phyloP scores from a whole-genome alignment of 768 basidiomycete species.

The Amanita rimosa region DNA sequence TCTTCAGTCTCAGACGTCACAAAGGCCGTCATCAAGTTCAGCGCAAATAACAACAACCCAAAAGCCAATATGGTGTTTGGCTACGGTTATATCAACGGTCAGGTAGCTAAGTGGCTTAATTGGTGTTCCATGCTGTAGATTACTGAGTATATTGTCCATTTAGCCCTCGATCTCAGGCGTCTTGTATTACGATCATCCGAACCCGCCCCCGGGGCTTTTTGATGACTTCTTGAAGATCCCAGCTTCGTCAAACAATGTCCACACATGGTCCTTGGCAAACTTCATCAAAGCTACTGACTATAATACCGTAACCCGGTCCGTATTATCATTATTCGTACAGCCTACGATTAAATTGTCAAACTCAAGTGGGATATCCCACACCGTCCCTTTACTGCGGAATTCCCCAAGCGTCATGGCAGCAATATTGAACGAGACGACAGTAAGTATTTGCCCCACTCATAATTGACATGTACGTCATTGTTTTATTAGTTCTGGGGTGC shows the following conservation, averaged over 20 bases:
- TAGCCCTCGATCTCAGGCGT: conserved; percentile 13
- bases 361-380: conserved; percentile 18
- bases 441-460: conserved; percentile 10
- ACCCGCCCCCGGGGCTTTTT: conserved; percentile 30
- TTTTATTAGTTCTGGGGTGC: neutral
- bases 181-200: conserved; percentile 44
- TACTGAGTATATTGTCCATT: conserved; percentile 1
- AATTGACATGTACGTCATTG: neutral
- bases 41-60: conserved; percentile 31
- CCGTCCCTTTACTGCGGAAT: conserved; percentile 22
- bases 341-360: conserved; percentile 5
- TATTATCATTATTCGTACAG: conserved; percentile 7
- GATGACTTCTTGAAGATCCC: conserved; percentile 34
- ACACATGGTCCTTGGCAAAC: conserved; percentile 21
- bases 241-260: conserved; percentile 16
- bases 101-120: conserved; percentile 15
- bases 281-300: conserved; percentile 20
- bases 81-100: conserved; percentile 24
- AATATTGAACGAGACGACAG: conserved; percentile 22
- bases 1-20: conserved; percentile 14
- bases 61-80: conserved; percentile 40
- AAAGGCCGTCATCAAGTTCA: conserved; percentile 30
- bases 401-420: conserved; percentile 19
- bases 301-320: conserved; percentile 15
- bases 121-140: neutral